Conservation (phyloP, 2,329 filamentous ascomycete species). For the Dichotomopilus funicola region DNA sequence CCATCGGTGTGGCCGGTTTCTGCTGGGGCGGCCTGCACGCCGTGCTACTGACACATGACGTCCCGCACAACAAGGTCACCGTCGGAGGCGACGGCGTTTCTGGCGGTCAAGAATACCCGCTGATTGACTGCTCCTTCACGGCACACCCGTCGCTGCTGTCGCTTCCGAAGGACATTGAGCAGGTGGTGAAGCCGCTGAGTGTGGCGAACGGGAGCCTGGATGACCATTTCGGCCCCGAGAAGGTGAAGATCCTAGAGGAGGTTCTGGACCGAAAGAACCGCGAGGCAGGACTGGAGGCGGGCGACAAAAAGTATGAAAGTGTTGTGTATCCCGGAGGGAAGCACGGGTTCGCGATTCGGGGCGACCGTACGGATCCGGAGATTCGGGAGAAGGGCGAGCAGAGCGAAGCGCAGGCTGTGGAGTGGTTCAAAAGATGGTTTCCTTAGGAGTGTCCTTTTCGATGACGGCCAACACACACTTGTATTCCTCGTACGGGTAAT, state of each 20-base stretch:
- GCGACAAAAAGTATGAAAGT: conserved; percentile 25
- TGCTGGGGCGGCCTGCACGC: conserved; percentile 48
- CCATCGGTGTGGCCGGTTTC: conserved; percentile 44
- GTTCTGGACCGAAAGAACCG: conserved; percentile 27
- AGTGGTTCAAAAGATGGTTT: conserved; percentile 28
- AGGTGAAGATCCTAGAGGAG: conserved; percentile 23
- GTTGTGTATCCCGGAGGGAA: conserved; percentile 32
- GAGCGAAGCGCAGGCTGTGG: conserved; percentile 34
- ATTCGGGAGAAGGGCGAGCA: conserved; percentile 28
- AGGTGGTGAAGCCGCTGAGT: conserved; percentile 32
- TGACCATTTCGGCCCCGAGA: conserved; percentile 25
- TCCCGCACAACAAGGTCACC: conserved; percentile 11
- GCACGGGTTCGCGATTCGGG: conserved; percentile 37
- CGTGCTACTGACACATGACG: conserved; percentile 33
- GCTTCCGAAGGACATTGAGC: conserved; percentile 37
- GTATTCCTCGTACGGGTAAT: no score
- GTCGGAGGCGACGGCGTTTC: conserved; percentile 13
- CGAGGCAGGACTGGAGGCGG: not conserved
- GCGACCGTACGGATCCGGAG: conserved; percentile 29
- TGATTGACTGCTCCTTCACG: conserved; percentile 39
- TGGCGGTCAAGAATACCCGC: conserved; percentile 7
- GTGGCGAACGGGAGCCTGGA: conserved; percentile 36
- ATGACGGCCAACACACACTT: no score
- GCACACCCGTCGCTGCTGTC: conserved; percentile 37
- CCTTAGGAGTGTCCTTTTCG: no score